Conservation (phyloP, 2,329 filamentous ascomycete species). For the Aspergillus pseudoviridinutans region DNA sequence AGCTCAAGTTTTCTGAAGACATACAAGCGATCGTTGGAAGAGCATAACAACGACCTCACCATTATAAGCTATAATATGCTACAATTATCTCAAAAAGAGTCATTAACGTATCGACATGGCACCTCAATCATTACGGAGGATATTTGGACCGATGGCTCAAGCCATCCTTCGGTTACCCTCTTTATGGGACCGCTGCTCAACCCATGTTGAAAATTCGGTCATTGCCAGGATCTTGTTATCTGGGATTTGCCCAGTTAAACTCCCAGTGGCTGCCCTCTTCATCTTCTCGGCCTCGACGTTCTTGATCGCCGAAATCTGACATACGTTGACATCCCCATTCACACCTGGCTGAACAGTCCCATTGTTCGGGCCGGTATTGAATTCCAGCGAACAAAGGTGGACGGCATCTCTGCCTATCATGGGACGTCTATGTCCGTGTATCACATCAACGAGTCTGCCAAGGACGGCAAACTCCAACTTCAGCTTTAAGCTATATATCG, state of each 20-base stretch:
- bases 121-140: not conserved
- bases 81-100: not conserved
- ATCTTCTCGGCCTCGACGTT: not conserved
- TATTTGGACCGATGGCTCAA: not conserved
- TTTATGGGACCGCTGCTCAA: slow-evolving; percentile 11
- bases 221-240: slow-evolving; percentile 19
- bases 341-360: slow-evolving; percentile 1
- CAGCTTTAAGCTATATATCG: slow-evolving; percentile 38
- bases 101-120: not conserved
- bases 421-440: slow-evolving; percentile 26
- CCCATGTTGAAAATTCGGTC: slow-evolving; percentile 20
- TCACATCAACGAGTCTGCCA: slow-evolving; percentile 42
- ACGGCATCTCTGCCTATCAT: slow-evolving; percentile 19
- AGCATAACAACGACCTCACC: not conserved
- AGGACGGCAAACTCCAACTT: slow-evolving; percentile 57
- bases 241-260: slow-evolving; percentile 2
- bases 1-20: not conserved
- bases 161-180: not conserved
- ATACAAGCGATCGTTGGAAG: not conserved
- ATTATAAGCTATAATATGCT: not conserved
- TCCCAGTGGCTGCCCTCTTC: not conserved
- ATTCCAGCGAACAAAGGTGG: slow-evolving; percentile 19
- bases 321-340: slow-evolving; percentile 1
- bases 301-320: not conserved
- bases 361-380: slow-evolving; percentile 5